These are phyloP conservation scores for Ceratocystis lukuohia DNA, from an alignment of 2,329 filamentous ascomycete genomes.

Conservation along the genomic window DNA sequence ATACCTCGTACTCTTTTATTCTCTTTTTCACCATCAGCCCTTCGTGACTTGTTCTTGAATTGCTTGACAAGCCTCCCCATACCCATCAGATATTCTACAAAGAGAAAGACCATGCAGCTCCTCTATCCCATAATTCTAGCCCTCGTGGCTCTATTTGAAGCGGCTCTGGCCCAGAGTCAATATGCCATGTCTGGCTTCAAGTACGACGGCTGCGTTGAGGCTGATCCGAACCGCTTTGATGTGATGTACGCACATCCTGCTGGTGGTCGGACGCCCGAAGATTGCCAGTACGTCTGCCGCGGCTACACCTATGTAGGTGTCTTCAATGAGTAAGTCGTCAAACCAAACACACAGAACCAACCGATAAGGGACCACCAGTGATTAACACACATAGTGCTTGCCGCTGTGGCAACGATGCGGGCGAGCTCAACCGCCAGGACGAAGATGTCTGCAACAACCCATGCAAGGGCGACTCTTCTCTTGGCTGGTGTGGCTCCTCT, in stretches of 20 bases:
- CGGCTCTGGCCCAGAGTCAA: constrained; percentile 16
- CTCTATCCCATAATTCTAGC: neutral
- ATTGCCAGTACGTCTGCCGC: constrained; percentile 18
- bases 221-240: constrained; percentile 6
- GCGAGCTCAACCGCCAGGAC: constrained; percentile 16
- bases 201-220: constrained; percentile 19
- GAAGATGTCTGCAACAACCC: constrained; percentile 19
- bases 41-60: too few relatives aligned
- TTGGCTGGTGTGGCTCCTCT: constrained; percentile 18
- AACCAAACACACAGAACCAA: too few relatives aligned
- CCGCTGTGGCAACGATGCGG: constrained; percentile 18
- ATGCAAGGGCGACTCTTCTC: constrained; percentile 16
- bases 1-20: neutral
- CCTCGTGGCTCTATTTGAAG: constrained; percentile 1
- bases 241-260: constrained; percentile 12
- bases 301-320: constrained; percentile 19
- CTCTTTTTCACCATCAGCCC: neutral
- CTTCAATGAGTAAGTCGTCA: constrained; percentile 18
- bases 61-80: neutral
- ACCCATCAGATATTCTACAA: neutral
- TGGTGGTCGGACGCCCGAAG: constrained; percentile 20
- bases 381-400: constrained; percentile 15
- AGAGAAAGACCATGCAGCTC: constrained; percentile 11
- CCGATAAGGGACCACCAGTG: neutral
- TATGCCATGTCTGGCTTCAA: constrained; percentile 16